Evolutionary conservation across 1,284 basidiomycete genomes (phyloP).

Genomic region (Apiotrichum porosum): DNA sequence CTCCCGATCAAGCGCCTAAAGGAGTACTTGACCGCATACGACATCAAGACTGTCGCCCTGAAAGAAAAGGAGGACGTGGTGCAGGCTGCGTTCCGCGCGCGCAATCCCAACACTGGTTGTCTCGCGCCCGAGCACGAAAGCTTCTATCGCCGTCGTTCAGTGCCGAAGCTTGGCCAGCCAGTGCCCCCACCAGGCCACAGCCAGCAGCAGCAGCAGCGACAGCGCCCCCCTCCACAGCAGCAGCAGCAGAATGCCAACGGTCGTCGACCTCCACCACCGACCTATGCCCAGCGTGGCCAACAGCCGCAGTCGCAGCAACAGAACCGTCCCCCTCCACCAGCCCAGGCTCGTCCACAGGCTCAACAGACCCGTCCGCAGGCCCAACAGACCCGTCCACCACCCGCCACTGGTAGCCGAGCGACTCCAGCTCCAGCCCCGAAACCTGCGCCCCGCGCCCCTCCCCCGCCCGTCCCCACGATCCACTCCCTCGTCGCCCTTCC

Average conservation of each 20-base stretch:
- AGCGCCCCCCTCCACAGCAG: conserved; percentile 6
- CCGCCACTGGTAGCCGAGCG: conserved; percentile 9
- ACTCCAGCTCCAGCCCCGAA: conserved; percentile 1
- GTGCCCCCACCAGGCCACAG: not conserved
- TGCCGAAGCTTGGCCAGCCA: conserved; percentile 8
- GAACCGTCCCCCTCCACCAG: conserved; percentile 3
- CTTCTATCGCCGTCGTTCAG: conserved; percentile 40
- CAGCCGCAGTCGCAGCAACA: conserved; percentile 20
- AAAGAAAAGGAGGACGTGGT: conserved; percentile 47
- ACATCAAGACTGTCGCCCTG: conserved; percentile 36
- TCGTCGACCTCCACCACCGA: not conserved
- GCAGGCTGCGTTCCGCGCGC: conserved; percentile 37
- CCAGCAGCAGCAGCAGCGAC: conserved; percentile 7
- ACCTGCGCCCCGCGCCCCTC: conserved; percentile 16
- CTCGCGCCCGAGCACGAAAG: conserved; percentile 43
- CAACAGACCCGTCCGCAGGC: conserved; percentile 9
- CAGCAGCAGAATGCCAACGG: conserved; percentile 14
- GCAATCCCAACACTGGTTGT: conserved; percentile 39
- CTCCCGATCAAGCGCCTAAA: conserved; percentile 46
- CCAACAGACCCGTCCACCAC: conserved; percentile 7
- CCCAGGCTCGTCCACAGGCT: conserved; percentile 9
- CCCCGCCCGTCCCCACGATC: conserved; percentile 53
- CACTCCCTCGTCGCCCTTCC: conserved; percentile 63
- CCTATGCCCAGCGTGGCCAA: conserved; percentile 1
- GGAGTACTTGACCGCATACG: conserved; percentile 44